These are phyloP conservation scores for Lagenidium giganteum DNA, from an alignment of 352 stramenopile species.

Conservation along the genomic window DNA sequence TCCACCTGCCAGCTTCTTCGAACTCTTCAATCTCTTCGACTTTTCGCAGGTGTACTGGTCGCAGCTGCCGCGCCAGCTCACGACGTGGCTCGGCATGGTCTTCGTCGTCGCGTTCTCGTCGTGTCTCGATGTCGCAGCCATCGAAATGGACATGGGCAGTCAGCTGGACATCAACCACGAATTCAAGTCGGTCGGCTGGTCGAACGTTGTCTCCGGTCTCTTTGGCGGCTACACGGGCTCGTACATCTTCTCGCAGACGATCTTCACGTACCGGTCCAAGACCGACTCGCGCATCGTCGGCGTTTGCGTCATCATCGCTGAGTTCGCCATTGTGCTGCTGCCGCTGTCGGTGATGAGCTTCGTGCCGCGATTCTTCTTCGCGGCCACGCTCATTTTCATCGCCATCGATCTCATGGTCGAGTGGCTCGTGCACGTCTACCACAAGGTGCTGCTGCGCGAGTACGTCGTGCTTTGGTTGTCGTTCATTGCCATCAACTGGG, in stretches of 20 bases:
- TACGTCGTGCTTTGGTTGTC: slow-evolving; percentile 92
- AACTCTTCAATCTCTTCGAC: slow-evolving; percentile 89
- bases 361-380: slow-evolving; percentile 97
- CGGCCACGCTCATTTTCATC: slow-evolving; percentile 96
- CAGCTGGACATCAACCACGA: slow-evolving; percentile 96
- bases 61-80: slow-evolving; percentile 84
- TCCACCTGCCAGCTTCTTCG: slow-evolving; percentile 43
- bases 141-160: slow-evolving; percentile 95
- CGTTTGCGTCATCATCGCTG: slow-evolving; percentile 83
- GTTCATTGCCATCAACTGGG: slow-evolving; percentile 92
- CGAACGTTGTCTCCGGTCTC: slow-evolving; percentile 94
- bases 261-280: slow-evolving; percentile 95
- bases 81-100: slow-evolving; percentile 94
- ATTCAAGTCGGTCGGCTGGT: slow-evolving; percentile 91
- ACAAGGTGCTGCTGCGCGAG: slow-evolving; percentile 83
- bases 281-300: slow-evolving; percentile 89
- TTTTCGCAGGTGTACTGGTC: slow-evolving; percentile 90
- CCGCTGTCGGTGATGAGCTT: slow-evolving; percentile 94
- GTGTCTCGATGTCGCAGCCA: slow-evolving; percentile 96
- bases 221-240: slow-evolving; percentile 96
- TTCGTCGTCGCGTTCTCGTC: slow-evolving; percentile 97
- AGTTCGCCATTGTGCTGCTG: slow-evolving; percentile 86
- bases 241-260: slow-evolving; percentile 99
- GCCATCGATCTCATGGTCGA: slow-evolving; percentile 96
- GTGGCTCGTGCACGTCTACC: slow-evolving; percentile 91